Percentiles rank a stretch among this genome's conserved stretches.
These are phyloP conservation scores for Xylariaceae sp. DNA, from an alignment of 2,329 filamentous ascomycete genomes.

Conservation along the genomic window DNA sequence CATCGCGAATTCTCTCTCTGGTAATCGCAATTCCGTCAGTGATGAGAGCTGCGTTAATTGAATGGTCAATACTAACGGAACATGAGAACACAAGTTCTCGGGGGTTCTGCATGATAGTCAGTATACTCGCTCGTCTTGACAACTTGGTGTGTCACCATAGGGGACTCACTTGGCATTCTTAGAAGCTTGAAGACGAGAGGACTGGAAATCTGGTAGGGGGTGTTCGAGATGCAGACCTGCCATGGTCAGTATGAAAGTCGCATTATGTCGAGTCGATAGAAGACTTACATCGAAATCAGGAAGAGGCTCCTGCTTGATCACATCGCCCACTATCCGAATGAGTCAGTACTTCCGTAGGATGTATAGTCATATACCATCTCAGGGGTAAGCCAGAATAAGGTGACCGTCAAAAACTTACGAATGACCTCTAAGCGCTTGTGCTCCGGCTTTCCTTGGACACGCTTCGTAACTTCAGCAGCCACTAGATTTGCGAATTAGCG, in stretches of 20 bases:
- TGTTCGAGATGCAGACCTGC: conserved; percentile 68
- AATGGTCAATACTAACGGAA: conserved; percentile 82
- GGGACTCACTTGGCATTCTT: conserved; percentile 49
- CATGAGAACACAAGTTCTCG: conserved; percentile 84
- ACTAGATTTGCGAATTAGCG: conserved; percentile 35
- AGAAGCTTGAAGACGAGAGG: conserved; percentile 90
- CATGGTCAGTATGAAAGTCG: not conserved
- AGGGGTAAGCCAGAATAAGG: not conserved
- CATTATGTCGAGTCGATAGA: not conserved
- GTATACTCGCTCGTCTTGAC: not conserved
- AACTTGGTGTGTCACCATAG: too few relatives aligned
- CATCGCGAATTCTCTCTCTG: conserved; percentile 19
- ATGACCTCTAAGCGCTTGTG: conserved; percentile 82
- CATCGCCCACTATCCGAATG: conserved; percentile 62
- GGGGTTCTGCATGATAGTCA: conserved; percentile 47
- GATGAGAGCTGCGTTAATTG: not conserved
- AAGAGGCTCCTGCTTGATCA: conserved; percentile 74
- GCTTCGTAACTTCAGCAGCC: conserved; percentile 91
- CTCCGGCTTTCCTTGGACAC: conserved; percentile 64
- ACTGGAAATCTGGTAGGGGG: conserved; percentile 72
- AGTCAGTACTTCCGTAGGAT: not conserved
- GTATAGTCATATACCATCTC: too few relatives aligned
- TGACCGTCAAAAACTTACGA: conserved; percentile 5
- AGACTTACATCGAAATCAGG: conserved; percentile 53
- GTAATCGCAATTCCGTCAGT: not conserved